Conservation (phyloP, 331 rosid genomes). For the Cydonia oblonga region DNA sequence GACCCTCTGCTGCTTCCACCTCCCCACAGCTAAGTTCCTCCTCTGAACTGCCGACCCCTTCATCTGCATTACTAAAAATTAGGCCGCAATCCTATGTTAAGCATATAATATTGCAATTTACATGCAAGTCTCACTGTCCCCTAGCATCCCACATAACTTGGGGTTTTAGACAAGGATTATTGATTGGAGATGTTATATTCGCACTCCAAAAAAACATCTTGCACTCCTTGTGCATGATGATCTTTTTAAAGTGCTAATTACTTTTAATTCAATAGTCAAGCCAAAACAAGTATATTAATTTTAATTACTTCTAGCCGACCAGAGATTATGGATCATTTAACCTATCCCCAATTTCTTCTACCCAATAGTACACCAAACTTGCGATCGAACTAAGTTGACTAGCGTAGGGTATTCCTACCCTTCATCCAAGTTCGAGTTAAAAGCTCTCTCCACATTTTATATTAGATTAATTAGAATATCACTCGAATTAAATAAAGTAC, state of each 20-base stretch:
- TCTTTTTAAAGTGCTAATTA: background rate
- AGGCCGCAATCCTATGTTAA: background rate
- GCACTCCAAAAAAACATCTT: background rate
- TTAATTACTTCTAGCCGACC: too few relatives aligned
- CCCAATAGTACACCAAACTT: background rate
- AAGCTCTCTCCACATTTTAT: too few relatives aligned
- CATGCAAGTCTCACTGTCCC: background rate
- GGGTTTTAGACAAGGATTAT: background rate
- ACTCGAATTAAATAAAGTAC: too few relatives aligned
- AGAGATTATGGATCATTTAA: background rate
- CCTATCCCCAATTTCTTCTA: background rate
- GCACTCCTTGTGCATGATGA: background rate
- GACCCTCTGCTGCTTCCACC: slow-evolving; percentile 27
- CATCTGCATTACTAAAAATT: background rate
- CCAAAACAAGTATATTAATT: background rate
- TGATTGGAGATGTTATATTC: background rate
- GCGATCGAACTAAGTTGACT: background rate
- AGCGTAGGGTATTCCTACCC: background rate
- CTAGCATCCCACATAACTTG: too few relatives aligned
- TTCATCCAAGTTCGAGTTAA: background rate
- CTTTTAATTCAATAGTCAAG: background rate
- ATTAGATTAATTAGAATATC: background rate
- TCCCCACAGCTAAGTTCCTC: slow-evolving; percentile 34
- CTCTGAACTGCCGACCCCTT: slow-evolving; percentile 15
- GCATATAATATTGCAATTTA: background rate